Evolutionary conservation across 257 asterid species (phyloP), one percentile per base, ranked within the genome.

Genomic region (Linderniella brevidens): DNA sequence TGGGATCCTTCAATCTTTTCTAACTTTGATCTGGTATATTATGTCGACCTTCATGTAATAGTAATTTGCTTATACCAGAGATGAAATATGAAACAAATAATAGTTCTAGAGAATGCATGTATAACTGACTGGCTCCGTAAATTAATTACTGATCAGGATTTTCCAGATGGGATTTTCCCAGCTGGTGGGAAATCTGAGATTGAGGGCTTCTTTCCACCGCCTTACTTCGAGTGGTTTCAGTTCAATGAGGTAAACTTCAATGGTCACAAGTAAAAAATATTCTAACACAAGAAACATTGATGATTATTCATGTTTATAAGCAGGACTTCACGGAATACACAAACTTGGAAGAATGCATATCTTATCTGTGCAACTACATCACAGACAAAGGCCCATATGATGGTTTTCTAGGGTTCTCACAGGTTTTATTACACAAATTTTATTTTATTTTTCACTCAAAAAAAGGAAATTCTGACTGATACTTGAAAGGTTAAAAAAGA

Each of bases 171-270:
- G 37, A 66, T 59, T 17, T 57, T 38, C 52, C 78, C 74, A n/a
- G 84, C 88, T 3, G 72, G 78, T 10, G 88, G 88, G 12, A 69
- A 67, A 69, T 78, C 88, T 1, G 84, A 75, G 10, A 72, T 78
- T 35, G 88, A 78, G 64, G 80, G 78, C 51, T 66, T 72, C 39
- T 78, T 75, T 41, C 88, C 88, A 19, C 74, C 84, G 4, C 88
- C 84, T 11, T 78, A 78, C 50, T 78, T 64, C 42, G 88, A 78
- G 69, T 78, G 88, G 88, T 78, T 78, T 59, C 78, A 75, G 44
- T 71, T 69, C 59, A 56, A 68, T 53, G 41, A 71, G 88, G 88
- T 71, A 68, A 1, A 20, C 41, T 4, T 20, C 4, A 4, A 6
- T 3, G 10, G 12, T 9, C 17, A 12, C n/a, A n/a, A n/a, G n/a